phyloP scores from a whole-genome alignment of 371 early-diverging fungal genomes.

The Coemansia sp. region DNA sequence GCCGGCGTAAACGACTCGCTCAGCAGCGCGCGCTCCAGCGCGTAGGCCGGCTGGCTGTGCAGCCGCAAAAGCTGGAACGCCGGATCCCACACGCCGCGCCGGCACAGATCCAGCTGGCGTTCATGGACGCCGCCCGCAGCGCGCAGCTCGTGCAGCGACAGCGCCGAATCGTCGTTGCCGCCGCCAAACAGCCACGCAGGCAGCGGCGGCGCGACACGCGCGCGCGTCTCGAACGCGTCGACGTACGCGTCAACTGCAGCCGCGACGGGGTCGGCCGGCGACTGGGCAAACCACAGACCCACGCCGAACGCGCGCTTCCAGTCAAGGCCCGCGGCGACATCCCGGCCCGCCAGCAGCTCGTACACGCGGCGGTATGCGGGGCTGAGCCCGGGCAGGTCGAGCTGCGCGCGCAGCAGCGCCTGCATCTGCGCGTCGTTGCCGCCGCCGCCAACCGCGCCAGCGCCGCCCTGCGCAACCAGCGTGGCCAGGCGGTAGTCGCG shows the following conservation, averaged over 20 bases:
- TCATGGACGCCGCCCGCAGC: background rate
- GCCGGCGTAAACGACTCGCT: slow-evolving; percentile 55
- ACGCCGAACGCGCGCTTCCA: slow-evolving; percentile 73
- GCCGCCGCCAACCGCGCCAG: slow-evolving; percentile 55
- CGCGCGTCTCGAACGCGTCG: slow-evolving; percentile 18
- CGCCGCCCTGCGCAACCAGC: slow-evolving; percentile 65
- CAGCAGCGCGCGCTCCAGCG: slow-evolving; percentile 57
- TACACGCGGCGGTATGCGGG: slow-evolving; percentile 56
- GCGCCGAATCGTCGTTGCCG: background rate
- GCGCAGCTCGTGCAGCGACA: background rate
- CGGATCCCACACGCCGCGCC: slow-evolving; percentile 54
- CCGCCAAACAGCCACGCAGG: slow-evolving; percentile 51
- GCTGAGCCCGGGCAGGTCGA: slow-evolving; percentile 43
- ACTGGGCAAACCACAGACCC: slow-evolving; percentile 67
- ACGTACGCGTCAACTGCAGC: slow-evolving; percentile 57
- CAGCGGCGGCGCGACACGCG: slow-evolving; percentile 48
- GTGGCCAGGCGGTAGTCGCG: slow-evolving; percentile 68
- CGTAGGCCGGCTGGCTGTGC: slow-evolving; percentile 45
- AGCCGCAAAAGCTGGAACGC: slow-evolving; percentile 63
- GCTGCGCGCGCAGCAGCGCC: slow-evolving; percentile 56
- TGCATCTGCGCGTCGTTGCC: slow-evolving; percentile 51
- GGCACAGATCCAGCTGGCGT: slow-evolving; percentile 3
- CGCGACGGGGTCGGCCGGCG: slow-evolving; percentile 51
- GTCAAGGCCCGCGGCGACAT: slow-evolving; percentile 53
- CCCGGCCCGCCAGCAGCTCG: slow-evolving; percentile 54